phyloP scores from a whole-genome alignment of 202 grass and related monocot genomes.

The Schoenoplectus tabernaemontani region DNA sequence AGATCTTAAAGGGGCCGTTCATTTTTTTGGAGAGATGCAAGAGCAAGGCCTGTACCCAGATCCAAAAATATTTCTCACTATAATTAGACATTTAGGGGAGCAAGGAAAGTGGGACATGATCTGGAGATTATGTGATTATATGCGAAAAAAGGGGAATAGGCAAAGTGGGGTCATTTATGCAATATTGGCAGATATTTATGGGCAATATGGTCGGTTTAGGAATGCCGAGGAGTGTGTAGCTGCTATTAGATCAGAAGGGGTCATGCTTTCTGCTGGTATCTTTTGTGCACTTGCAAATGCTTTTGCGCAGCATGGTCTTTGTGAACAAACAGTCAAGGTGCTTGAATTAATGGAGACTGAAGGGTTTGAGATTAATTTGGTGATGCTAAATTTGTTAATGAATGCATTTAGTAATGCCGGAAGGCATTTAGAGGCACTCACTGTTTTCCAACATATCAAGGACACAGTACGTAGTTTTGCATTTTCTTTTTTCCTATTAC shows the following conservation, averaged over 20 bases:
- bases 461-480: constrained; percentile 59
- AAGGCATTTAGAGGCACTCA: constrained; percentile 67
- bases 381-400: constrained; percentile 91
- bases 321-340: constrained; percentile 70
- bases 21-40: constrained; percentile 63
- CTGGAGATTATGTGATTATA: constrained; percentile 53
- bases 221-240: constrained; percentile 51
- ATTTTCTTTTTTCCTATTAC: no score
- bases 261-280: constrained; percentile 43
- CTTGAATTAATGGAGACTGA: constrained; percentile 76
- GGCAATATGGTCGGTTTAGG: constrained; percentile 58
- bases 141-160: constrained; percentile 49
- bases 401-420: constrained; percentile 82
- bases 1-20: constrained; percentile 51
- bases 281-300: constrained; percentile 78
- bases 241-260: constrained; percentile 62
- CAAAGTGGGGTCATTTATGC: constrained; percentile 67
- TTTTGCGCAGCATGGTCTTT: constrained; percentile 77
- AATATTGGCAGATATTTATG: constrained; percentile 83
- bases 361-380: constrained; percentile 84
- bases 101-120: constrained; percentile 82
- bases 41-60: constrained; percentile 63
- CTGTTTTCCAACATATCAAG: constrained; percentile 90
- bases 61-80: constrained; percentile 60
- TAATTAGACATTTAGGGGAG: constrained; percentile 63